Evolutionary conservation across 1,139 yeast genomes (phyloP).

Genomic region (Lodderomyces pseudojiufengensis): DNA sequence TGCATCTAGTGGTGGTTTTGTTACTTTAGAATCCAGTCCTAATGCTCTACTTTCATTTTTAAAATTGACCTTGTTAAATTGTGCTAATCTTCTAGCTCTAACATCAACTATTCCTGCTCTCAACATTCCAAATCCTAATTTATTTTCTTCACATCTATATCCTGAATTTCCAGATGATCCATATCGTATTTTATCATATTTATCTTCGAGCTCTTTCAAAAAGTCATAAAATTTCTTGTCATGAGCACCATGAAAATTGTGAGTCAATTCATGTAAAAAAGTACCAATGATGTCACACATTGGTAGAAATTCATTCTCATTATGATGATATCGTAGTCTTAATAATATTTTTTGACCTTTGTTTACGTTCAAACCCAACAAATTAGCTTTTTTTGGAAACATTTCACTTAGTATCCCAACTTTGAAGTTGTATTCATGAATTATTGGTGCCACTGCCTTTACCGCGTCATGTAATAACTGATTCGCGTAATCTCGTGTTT

Average conservation of each 20-base stretch:
- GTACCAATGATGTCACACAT: constrained; percentile 73
- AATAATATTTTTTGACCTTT: constrained; percentile 73
- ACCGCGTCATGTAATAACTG: constrained; percentile 60
- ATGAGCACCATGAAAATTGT: constrained; percentile 78
- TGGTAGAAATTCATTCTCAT: constrained; percentile 58
- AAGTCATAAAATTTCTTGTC: constrained; percentile 65
- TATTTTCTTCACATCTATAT: constrained; percentile 50
- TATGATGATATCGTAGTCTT: constrained; percentile 59
- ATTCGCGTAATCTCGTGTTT: constrained; percentile 54
- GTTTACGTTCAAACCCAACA: constrained; percentile 85
- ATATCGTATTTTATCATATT: constrained; percentile 54
- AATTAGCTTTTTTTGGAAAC: constrained; percentile 64
- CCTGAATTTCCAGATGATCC: constrained; percentile 14
- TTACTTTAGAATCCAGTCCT: constrained; percentile 19
- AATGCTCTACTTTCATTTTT: constrained; percentile 37
- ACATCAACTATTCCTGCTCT: constrained; percentile 21
- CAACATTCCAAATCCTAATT: constrained; percentile 39
- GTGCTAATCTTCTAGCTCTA: constrained; percentile 37
- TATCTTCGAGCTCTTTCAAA: constrained; percentile 56
- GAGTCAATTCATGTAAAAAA: constrained; percentile 84
- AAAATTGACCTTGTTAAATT: constrained; percentile 34
- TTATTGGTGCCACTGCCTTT: constrained; percentile 65
- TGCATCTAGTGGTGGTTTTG: constrained; percentile 22
- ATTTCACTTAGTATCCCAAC: constrained; percentile 77
- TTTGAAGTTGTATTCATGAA: constrained; percentile 61